These are phyloP conservation scores for Candida sp. DNA, from an alignment of 1,139 yeast species.

Conservation along the genomic window DNA sequence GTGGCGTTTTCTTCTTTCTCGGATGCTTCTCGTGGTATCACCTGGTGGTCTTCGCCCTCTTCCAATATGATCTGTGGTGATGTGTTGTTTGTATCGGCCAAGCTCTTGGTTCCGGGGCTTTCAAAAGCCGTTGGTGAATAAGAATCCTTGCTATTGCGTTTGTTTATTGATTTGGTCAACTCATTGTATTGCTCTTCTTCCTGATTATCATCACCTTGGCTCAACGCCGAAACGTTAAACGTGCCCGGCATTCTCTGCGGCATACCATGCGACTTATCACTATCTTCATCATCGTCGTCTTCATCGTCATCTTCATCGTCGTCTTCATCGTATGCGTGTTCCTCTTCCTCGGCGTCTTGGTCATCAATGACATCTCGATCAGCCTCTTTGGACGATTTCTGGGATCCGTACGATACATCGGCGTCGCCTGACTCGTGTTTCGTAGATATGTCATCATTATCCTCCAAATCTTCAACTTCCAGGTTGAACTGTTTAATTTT, in stretches of 20 bases:
- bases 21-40: background rate
- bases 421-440: constrained; percentile 1
- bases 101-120: constrained; percentile 2
- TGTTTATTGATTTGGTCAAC: constrained; percentile 10
- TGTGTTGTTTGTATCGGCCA: background rate
- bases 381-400: background rate
- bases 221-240: constrained; percentile 58
- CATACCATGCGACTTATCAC: constrained; percentile 7
- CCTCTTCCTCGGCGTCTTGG: constrained; percentile 1
- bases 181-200: constrained; percentile 19
- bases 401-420: background rate
- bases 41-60: constrained; percentile 7
- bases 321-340: constrained; percentile 2
- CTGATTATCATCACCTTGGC: constrained; percentile 20
- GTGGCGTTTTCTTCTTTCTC: constrained; percentile 4
- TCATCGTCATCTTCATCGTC: constrained; percentile 2
- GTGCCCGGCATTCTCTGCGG: constrained; percentile 67
- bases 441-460: constrained; percentile 1
- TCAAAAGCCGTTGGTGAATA: constrained; percentile 7
- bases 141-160: constrained; percentile 10
- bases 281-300: background rate
- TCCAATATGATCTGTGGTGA: constrained; percentile 7
- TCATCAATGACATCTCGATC: background rate
- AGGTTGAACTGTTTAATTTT: constrained; percentile 8
- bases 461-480: background rate